Base-by-base conservation (phyloP, 345 rosid genomes). In the Eucalyptus lansdowneana region DNA sequence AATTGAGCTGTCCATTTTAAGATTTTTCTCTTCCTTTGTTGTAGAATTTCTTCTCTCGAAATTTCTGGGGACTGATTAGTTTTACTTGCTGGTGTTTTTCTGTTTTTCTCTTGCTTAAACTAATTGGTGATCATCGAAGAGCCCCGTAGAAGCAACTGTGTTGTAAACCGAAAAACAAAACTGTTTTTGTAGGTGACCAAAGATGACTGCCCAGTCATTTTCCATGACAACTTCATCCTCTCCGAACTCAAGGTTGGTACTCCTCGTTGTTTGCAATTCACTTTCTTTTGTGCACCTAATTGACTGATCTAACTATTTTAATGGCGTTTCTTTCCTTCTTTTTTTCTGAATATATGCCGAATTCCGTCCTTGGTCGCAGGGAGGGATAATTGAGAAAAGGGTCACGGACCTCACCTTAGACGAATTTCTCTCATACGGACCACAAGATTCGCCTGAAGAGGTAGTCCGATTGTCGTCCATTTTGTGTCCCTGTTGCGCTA, bases 151-250 rank as follows among this genome's bases (percentile, higher is more conserved):
- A 86, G 50, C 87, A 50, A 86, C 87, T 53, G 54, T 86, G 87
- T 50, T 86, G 87, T 50, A 86, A 86, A 86, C 87, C 58, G 34
- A 50, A 86, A n/a, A 49, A 50, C 54, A 37, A 53, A 86, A 86
- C 90, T 44, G 88, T 93, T 93, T 94, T 94, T 96, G 94, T 89
- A 97, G 99, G 99, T 97, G 89, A 97, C 99, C 54, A 94, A 90
- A 87, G 99, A 97, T 93, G 98, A 92, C 91, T 96, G 97, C 92
- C 99, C 99, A 13, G 94, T 97, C 92, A 97, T 97, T 91, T 97
- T 97, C 94, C 99, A 97, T 86, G 99, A 97, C 93, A 90, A 94
- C 87, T 91, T 95, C 85, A 95, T 97, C 94, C 90, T 94, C 92
- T 93, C 96, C 9, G 91, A 95, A 92, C 96, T 93, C 29, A 90